Evolutionary conservation across 208 protist species (phyloP).

Genomic region (Acanthamoeba healyi): DNA sequence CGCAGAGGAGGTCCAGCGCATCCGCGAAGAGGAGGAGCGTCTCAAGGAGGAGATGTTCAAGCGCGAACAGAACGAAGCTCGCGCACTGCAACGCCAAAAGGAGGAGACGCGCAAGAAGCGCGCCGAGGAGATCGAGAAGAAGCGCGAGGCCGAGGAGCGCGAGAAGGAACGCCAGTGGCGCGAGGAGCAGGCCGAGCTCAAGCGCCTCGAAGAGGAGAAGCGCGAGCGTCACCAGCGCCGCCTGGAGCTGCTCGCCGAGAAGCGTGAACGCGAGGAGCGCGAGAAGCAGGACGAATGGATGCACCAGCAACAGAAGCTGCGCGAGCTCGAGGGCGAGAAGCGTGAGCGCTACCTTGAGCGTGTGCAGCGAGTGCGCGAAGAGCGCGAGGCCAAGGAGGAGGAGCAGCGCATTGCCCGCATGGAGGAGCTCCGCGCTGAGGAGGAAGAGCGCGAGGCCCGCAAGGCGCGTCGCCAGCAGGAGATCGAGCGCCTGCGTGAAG

Average conservation of each 20-base stretch:
- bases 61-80: neutral
- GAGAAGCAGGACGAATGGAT: conserved; percentile 55
- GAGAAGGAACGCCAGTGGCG: conserved; percentile 51
- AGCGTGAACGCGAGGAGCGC: conserved; percentile 53
- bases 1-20: conserved; percentile 23
- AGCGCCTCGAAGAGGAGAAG: conserved; percentile 36
- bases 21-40: conserved; percentile 62
- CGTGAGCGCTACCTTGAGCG: conserved; percentile 7
- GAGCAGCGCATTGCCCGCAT: conserved; percentile 31
- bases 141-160: conserved; percentile 49
- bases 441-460: conserved; percentile 29
- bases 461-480: neutral
- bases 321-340: conserved; percentile 38
- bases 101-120: conserved; percentile 33
- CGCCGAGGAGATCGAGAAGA: neutral
- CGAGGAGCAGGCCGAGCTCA: conserved; percentile 39
- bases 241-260: neutral
- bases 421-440: conserved; percentile 33
- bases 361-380: neutral
- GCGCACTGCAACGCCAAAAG: neutral
- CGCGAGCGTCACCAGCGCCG: neutral
- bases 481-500: conserved; percentile 10
- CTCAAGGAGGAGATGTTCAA: conserved; percentile 64
- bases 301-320: conserved; percentile 43
- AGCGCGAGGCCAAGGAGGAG: conserved; percentile 47